phyloP scores from a whole-genome alignment of 2,329 filamentous ascomycete species.

The Phaeomoniella chlamydospora region DNA sequence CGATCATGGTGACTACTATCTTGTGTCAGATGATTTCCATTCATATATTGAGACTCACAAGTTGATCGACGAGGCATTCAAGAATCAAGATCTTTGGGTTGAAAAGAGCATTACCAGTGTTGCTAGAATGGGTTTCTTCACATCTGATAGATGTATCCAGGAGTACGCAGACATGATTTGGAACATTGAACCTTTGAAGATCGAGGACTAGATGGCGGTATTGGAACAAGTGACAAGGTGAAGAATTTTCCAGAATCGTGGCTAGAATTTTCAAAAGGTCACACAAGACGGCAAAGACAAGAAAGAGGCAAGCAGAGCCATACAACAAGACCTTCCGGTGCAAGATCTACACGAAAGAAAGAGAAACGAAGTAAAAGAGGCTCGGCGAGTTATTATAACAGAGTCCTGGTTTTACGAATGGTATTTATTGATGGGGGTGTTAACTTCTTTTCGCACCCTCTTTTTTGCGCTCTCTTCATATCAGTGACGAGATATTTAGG shows the following conservation, averaged over 20 bases:
- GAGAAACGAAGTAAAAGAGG: no score
- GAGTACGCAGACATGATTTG: conserved; percentile 96
- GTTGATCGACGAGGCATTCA: conserved; percentile 83
- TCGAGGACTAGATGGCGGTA: conserved; percentile 23
- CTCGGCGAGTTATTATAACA: no score
- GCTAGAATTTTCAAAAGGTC: no score
- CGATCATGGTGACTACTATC: conserved; percentile 92
- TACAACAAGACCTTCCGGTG: no score
- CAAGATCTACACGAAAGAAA: no score
- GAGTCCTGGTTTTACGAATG: no score
- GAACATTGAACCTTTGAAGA: conserved; percentile 74
- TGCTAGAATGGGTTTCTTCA: conserved; percentile 94
- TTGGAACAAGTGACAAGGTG: no score
- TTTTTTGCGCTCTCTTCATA: no score
- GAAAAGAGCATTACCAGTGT: conserved; percentile 82
- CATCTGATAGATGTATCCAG: conserved; percentile 84
- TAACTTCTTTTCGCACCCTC: no score
- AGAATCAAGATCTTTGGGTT: conserved; percentile 83
- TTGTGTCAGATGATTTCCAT: conserved; percentile 94
- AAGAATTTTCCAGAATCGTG: no score
- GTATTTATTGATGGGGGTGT: no score
- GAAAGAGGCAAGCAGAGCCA: neutral
- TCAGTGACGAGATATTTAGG: no score
- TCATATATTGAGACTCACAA: conserved; percentile 85
- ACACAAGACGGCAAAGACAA: neutral